These are phyloP conservation scores for Aspergillus flavus DNA, from an alignment of 2,329 filamentous ascomycete genomes.

Conservation along the genomic window DNA sequence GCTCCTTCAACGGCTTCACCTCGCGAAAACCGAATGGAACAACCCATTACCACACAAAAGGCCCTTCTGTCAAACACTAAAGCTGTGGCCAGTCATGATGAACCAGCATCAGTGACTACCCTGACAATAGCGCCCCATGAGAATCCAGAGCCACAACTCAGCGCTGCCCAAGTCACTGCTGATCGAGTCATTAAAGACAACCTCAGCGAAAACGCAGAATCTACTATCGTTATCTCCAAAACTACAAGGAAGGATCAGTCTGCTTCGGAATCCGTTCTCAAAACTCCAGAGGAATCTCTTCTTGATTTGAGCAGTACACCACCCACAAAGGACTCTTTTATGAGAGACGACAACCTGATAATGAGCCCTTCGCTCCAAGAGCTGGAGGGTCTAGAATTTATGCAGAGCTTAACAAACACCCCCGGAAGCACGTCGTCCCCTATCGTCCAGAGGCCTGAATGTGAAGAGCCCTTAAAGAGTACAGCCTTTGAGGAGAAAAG, in stretches of 20 bases:
- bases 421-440: neutral
- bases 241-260: neutral
- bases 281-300: slow-evolving; percentile 14
- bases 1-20: neutral
- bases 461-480: neutral
- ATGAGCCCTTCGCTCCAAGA: slow-evolving; percentile 23
- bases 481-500: neutral
- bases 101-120: neutral
- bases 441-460: neutral
- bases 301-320: slow-evolving; percentile 24
- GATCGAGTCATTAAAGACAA: too few relatives aligned
- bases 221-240: neutral
- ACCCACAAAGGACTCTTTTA: slow-evolving; percentile 4
- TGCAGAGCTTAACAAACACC: neutral
- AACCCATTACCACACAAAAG: neutral
- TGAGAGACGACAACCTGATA: neutral
- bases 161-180: neutral
- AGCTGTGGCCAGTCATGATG: neutral
- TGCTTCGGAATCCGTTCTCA: neutral
- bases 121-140: neutral
- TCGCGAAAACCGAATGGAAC: neutral
- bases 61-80: neutral
- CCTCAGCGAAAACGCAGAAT: neutral
- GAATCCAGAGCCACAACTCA: neutral
- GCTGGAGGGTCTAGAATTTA: slow-evolving; percentile 26